Conservation (phyloP, 345 rosid species). For the Citrus glauca region DNA sequence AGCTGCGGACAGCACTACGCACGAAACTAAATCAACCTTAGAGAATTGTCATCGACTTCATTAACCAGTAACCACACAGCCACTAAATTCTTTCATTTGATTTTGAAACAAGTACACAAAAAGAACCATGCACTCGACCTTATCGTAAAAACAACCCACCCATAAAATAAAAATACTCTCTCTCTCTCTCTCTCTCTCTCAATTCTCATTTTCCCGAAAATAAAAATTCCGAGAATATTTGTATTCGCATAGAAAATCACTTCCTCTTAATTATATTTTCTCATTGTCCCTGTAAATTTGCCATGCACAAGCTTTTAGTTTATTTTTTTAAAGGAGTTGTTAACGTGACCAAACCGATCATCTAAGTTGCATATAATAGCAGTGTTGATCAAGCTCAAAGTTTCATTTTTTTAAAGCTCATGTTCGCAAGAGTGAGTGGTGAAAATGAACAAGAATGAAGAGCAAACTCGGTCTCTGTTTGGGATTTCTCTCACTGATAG, state of each 20-base stretch:
- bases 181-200: too few relatives aligned
- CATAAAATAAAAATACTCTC: too few relatives aligned
- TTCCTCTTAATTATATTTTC: neutral
- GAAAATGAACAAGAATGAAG: slow-evolving; percentile 47
- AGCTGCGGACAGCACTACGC: neutral
- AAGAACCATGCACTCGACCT: neutral
- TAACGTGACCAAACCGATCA: slow-evolving; percentile 1
- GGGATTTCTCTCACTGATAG: slow-evolving; percentile 59
- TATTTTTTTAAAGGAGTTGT: neutral
- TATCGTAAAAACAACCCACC: neutral
- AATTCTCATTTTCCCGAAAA: neutral
- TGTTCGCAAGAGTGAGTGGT: neutral
- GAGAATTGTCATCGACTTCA: neutral
- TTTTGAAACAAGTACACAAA: neutral
- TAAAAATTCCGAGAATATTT: neutral
- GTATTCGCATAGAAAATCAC: neutral
- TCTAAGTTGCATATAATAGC: neutral
- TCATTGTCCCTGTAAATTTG: neutral
- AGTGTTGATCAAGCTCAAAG: neutral
- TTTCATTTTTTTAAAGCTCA: neutral
- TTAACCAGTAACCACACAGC: too few relatives aligned
- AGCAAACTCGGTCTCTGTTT: slow-evolving; percentile 52
- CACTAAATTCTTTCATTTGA: neutral
- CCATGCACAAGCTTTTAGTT: neutral
- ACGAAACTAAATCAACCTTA: neutral